Evolutionary conservation across 768 basidiomycete species (phyloP).

Genomic region (Mrakia hoshinonis): DNA sequence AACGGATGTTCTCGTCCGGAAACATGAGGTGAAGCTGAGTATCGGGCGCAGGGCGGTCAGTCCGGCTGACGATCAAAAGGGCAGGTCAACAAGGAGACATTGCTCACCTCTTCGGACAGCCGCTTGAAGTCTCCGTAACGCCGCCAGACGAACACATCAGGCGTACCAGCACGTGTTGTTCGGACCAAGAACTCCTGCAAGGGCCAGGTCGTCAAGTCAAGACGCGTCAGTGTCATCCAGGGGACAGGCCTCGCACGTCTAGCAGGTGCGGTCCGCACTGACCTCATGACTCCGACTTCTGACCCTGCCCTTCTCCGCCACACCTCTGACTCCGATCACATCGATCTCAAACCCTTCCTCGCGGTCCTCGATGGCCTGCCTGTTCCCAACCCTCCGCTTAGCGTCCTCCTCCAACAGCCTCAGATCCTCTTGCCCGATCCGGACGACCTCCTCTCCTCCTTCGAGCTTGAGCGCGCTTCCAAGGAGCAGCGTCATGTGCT

Average conservation of each 20-base stretch:
- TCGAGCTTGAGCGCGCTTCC: conserved; percentile 70
- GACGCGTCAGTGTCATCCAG: conserved; percentile 22
- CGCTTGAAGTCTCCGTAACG: conserved; percentile 93
- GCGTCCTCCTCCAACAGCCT: conserved; percentile 66
- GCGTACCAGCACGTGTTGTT: conserved; percentile 61
- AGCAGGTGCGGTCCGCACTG: conserved; percentile 34
- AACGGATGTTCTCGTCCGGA: conserved; percentile 67
- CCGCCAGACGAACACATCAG: conserved; percentile 78
- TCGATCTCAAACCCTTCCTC: conserved; percentile 70
- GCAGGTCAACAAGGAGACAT: too few relatives aligned
- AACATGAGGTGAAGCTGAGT: conserved; percentile 37
- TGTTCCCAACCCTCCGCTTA: conserved; percentile 49
- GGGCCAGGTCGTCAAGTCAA: background rate
- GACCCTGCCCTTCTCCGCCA: conserved; percentile 74
- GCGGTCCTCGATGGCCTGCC: conserved; percentile 25
- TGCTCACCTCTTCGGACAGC: conserved; percentile 68
- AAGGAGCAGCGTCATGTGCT: conserved; percentile 72
- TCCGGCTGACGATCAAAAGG: background rate
- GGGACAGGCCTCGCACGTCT: background rate
- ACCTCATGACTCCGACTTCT: conserved; percentile 82
- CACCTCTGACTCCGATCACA: conserved; percentile 74
- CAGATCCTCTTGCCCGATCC: conserved; percentile 75
- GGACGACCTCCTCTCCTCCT: conserved; percentile 69
- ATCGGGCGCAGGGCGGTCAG: background rate
- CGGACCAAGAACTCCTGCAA: conserved; percentile 87